phyloP scores from a whole-genome alignment of 164 flowering plant species.

The Akebia trifoliata region DNA sequence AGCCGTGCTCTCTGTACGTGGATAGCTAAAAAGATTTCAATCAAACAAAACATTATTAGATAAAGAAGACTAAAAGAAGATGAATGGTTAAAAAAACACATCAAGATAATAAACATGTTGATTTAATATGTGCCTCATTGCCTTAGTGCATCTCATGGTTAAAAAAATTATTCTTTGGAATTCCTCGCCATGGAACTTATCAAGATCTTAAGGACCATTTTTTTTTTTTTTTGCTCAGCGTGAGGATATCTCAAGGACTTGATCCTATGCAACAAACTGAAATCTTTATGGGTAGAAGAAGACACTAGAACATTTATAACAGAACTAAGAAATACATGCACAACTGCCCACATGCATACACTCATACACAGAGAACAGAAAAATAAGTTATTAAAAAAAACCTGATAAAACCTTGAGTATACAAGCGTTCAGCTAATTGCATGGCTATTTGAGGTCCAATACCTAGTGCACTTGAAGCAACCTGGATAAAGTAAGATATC shows the following conservation, averaged over 20 bases:
- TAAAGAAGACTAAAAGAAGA: background rate
- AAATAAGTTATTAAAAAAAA: conserved; percentile 14
- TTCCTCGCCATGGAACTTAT: background rate
- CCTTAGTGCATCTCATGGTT: background rate
- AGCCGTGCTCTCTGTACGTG: conserved; percentile 94
- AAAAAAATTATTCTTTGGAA: background rate
- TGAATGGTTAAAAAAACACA: background rate
- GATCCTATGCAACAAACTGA: too few species aligned
- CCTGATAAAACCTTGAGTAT: conserved; percentile 97
- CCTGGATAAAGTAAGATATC: conserved; percentile 31
- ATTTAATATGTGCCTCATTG: background rate
- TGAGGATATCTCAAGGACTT: too few species aligned
- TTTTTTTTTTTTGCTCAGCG: too few species aligned
- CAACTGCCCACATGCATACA: too few species aligned
- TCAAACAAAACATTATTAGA: conserved; percentile 1
- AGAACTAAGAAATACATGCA: background rate
- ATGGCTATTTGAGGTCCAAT: conserved; percentile 89
- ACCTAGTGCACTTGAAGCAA: conserved; percentile 92
- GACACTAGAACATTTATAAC: too few species aligned
- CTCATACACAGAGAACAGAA: too few species aligned
- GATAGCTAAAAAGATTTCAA: conserved; percentile 56
- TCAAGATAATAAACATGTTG: background rate
- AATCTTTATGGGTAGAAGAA: too few species aligned
- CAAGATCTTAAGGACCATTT: too few species aligned
- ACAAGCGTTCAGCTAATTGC: conserved; percentile 94